These are phyloP conservation scores for Chaetomium olivaceum DNA, from an alignment of 2,329 filamentous ascomycete species.

Conservation along the genomic window DNA sequence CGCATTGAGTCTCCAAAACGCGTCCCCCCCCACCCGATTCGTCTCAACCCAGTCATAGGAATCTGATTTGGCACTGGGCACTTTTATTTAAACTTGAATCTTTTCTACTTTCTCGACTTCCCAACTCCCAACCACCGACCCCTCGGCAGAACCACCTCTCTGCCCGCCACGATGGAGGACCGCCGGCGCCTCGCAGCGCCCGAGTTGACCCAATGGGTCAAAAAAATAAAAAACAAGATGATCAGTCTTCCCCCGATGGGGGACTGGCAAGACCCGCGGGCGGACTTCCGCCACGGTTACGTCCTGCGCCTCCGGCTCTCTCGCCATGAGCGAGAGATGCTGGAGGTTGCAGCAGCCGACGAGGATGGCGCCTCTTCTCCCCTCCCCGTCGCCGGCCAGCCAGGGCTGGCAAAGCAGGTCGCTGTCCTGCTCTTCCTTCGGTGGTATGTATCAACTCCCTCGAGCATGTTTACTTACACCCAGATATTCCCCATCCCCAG, in stretches of 20 bases:
- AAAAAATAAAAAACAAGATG: neutral
- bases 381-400: neutral
- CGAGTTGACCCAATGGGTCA: neutral
- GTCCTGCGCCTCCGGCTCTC: conserved; percentile 1
- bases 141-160: neutral
- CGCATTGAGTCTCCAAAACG: neutral
- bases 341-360: neutral
- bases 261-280: neutral
- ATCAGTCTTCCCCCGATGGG: neutral
- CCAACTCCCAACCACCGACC: neutral
- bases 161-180: neutral
- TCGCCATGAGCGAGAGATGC: conserved; percentile 1
- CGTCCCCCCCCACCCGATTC: neutral
- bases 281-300: neutral
- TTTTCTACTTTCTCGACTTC: neutral
- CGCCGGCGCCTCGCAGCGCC: neutral
- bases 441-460: neutral
- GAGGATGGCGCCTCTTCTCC: neutral
- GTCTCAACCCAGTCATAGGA: neutral
- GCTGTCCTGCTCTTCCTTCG: neutral
- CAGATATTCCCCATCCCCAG: neutral
- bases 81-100: neutral
- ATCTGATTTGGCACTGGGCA: neutral
- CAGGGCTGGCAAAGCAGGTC: neutral
- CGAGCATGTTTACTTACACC: neutral